These are phyloP conservation scores for Evernia prunastri DNA, from an alignment of 495 filamentous ascomycete species.

Conservation along the genomic window DNA sequence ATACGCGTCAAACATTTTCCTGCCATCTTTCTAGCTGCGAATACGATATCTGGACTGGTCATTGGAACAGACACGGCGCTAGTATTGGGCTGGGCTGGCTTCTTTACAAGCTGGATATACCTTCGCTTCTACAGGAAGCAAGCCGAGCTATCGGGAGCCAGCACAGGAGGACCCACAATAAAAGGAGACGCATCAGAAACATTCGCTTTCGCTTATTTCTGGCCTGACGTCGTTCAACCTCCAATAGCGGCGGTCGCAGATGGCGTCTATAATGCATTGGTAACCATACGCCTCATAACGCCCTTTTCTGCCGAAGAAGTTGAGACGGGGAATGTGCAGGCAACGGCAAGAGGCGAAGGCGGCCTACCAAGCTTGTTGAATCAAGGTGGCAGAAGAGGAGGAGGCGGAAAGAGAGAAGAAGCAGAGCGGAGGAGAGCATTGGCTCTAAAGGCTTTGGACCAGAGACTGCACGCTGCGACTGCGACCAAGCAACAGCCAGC, in stretches of 20 bases:
- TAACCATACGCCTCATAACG: constrained; percentile 66
- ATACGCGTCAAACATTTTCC: constrained; percentile 93
- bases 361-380: constrained; percentile 57
- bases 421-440: constrained; percentile 84
- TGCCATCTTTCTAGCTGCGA: constrained; percentile 76
- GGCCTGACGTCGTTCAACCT: constrained; percentile 78
- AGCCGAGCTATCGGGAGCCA: constrained; percentile 49
- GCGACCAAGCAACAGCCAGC: constrained; percentile 36
- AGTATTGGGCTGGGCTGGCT: constrained; percentile 71
- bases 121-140: constrained; percentile 93
- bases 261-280: constrained; percentile 64
- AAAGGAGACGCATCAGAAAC: constrained; percentile 91
- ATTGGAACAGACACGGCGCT: constrained; percentile 81
- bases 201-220: constrained; percentile 91
- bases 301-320: constrained; percentile 85
- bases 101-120: constrained; percentile 89
- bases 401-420: constrained; percentile 66
- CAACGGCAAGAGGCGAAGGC: constrained; percentile 59
- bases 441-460: constrained; percentile 85
- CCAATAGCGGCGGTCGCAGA: constrained; percentile 67
- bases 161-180: constrained; percentile 45
- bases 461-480: constrained; percentile 78
- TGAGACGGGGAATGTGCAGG: constrained; percentile 68
- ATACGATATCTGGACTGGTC: constrained; percentile 67
- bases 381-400: constrained; percentile 37